Base-by-base conservation (phyloP, 73 alveolate genomes). In the Halteria grandinella region DNA sequence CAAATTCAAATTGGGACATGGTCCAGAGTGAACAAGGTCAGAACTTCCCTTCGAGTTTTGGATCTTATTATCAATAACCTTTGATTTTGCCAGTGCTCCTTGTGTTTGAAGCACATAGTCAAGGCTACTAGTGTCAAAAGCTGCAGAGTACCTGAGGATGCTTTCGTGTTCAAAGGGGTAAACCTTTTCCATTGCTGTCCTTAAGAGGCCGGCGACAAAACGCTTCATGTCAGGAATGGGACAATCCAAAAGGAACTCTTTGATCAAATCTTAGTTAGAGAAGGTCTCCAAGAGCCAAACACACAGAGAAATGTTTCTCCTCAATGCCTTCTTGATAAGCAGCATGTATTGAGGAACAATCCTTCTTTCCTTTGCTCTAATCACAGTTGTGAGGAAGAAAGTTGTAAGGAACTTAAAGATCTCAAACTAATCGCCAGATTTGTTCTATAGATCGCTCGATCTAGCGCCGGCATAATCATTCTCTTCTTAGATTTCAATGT, bases 221-320 rank as follows among this genome's bases (percentile, higher is more conserved):
- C 95, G 52, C 41, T 77, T 54, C 81, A 59, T 77, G 18, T 87
- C 91, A 17, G 74, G 51, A 12, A 79, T 40, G 33, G 91, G 90
- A 51, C 91, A 72, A 51, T 81, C 90, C 14, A 79, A 71, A 12
- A 87, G 64, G 24, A 80, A 69, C 39, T 87, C 95, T 49, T 63
- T 47, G 23, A 81, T 55, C 2, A 70, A 36, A 27, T 54, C 71
- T 37, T 45, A 33, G 49, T 37, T 15, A 10, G 79, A 27, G 73
- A 80, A 66, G 0, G 75, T 18, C 33, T 79, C 90, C 17, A 80
- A 52, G 5, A 81, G 50, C 89, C 91, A 87, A 4, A 25, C 43
- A 43, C 88, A 60, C 1, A 81, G 52, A 14, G 43, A 48, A 1
- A 37, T 43, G 62, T 44, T 71, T 12, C 47, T 49, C 8, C 20